Base-by-base conservation (phyloP, 352 stramenopile species). In the Phytophthora ramorum region DNA sequence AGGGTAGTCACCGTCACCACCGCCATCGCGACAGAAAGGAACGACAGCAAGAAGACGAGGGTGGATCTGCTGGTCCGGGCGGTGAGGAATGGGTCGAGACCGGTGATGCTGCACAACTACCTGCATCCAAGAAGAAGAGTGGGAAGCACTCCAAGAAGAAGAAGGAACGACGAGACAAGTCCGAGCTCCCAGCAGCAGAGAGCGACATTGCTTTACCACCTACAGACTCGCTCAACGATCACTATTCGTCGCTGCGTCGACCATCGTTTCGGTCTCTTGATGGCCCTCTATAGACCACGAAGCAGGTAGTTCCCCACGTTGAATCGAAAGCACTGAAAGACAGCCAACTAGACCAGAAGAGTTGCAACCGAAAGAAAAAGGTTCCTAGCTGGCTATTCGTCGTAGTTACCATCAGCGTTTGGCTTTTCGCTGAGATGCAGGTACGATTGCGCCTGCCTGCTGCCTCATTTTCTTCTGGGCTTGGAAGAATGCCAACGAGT, bases 401-500 rank as follows among this genome's bases (percentile, higher is more conserved):
- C 35, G 35, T 41, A 17, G 12, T n/a, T 26, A 16, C 7, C 35
- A 22, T 66, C n/a, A 64, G 35, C 69, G 63, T 38, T 66, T 79
- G 24, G 55, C 16, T 67, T 75, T 72, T 45, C 67, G 52, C 52
- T 75, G 50, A 28, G 71, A 69, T 38, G 66, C 56, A 37, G 66
- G 56, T 22, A 66, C 51, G 16, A 52, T 43, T 43, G 56, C 10
- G 20, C 35, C 48, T 35, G 59, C 41, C 45, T 81, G 75, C 50
- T 93, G 82, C 4, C 86, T 73, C 86, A 95, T 93, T 59, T 92
- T 93, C 73, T 93, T 92, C 47, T 95, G 84, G 7, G 86, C 89
- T 69, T 97, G 90, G 75, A 98, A 98, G 58, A 98, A 98, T 3
- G 94, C 92, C 14, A 98, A 70, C 30, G 85, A 94, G 68, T 97